These are phyloP conservation scores for Penicillium sp. DNA, from an alignment of 2,329 filamentous ascomycete species.

Conservation along the genomic window DNA sequence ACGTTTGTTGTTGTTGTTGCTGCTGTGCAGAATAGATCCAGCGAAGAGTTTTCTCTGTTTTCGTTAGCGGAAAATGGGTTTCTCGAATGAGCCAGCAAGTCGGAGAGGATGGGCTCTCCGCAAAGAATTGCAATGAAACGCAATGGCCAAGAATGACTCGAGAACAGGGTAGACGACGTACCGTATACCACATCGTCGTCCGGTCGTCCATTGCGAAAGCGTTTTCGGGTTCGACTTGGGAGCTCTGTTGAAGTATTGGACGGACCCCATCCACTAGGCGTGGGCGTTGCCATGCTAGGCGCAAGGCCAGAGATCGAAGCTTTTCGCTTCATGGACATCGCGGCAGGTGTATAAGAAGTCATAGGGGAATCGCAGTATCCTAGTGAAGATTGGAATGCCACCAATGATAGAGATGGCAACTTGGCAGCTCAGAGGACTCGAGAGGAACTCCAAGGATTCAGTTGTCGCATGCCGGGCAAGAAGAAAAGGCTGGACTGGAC, in stretches of 20 bases:
- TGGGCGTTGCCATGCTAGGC: conserved; percentile 20
- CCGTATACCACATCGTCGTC: conserved; percentile 52
- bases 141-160: no score
- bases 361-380: neutral
- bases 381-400: neutral
- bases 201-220: conserved; percentile 53
- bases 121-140: no score
- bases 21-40: conserved; percentile 40
- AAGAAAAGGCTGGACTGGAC: conserved; percentile 11
- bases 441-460: conserved; percentile 2
- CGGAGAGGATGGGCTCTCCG: neutral
- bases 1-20: conserved; percentile 24
- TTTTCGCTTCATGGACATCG: conserved; percentile 57
- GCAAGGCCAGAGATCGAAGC: conserved; percentile 46
- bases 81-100: no score
- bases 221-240: conserved; percentile 53
- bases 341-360: neutral
- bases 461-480: conserved; percentile 6
- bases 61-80: conserved; percentile 12
- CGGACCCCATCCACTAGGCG: conserved; percentile 21
- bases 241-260: conserved; percentile 40
- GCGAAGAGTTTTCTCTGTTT: conserved; percentile 37
- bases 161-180: conserved; percentile 25
- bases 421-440: neutral
- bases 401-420: neutral